Evolutionary conservation across 2,329 filamentous ascomycete genomes (phyloP).

Genomic region (Arthroderma sp.): DNA sequence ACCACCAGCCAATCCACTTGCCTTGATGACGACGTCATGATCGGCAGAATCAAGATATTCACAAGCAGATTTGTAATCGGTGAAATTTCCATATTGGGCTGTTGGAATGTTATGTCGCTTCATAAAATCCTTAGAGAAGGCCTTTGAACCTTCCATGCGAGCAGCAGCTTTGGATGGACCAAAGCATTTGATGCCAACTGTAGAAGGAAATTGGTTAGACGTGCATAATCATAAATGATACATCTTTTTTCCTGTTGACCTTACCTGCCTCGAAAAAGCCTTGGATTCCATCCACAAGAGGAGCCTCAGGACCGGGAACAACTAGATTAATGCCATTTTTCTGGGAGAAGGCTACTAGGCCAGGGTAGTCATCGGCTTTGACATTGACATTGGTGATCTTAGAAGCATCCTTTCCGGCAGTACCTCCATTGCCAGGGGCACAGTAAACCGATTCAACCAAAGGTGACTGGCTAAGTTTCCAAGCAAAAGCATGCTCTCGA

Average conservation of each 20-base stretch:
- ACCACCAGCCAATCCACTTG: slow-evolving; percentile 77
- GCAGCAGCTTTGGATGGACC: slow-evolving; percentile 77
- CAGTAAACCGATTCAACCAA: slow-evolving; percentile 60
- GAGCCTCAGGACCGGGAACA: slow-evolving; percentile 81
- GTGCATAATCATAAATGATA: not conserved
- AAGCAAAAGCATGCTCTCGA: slow-evolving; percentile 85
- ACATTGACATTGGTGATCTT: slow-evolving; percentile 65
- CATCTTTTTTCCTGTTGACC: slow-evolving; percentile 1
- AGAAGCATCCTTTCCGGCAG: slow-evolving; percentile 44
- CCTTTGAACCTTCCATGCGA: slow-evolving; percentile 88
- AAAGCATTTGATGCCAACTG: slow-evolving; percentile 65
- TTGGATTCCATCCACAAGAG: slow-evolving; percentile 83
- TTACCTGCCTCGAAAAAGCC: slow-evolving; percentile 58
- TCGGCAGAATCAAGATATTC: slow-evolving; percentile 59
- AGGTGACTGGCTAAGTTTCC: slow-evolving; percentile 78
- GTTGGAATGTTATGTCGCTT: slow-evolving; percentile 79
- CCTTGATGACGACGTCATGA: slow-evolving; percentile 84
- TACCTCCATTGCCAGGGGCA: slow-evolving; percentile 75
- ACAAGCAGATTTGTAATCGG: slow-evolving; percentile 56
- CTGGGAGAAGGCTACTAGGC: slow-evolving; percentile 61
- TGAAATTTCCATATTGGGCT: slow-evolving; percentile 81
- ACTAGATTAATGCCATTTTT: slow-evolving; percentile 66
- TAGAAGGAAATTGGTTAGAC: not conserved
- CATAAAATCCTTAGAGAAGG: slow-evolving; percentile 98
- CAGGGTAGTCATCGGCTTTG: slow-evolving; percentile 62